A percentile compares a stretch with the other conserved stretches of the same genome.
phyloP scores from a whole-genome alignment of 1,284 basidiomycete species.

The Papiliotrema nemorosa region DNA sequence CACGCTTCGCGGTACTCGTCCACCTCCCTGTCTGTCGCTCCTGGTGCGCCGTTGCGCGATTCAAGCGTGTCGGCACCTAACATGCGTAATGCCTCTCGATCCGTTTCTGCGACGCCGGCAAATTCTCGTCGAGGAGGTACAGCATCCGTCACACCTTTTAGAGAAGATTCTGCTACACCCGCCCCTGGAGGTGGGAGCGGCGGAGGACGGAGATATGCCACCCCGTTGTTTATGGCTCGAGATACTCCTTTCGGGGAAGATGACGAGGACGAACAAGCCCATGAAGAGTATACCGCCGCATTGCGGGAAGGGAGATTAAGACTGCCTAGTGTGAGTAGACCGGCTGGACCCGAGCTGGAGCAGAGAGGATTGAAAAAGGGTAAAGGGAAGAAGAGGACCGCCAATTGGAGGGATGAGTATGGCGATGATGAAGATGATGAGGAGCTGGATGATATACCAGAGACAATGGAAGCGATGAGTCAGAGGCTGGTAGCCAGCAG shows the following conservation, averaged over 20 bases:
- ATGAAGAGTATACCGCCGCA: slow-evolving; percentile 38
- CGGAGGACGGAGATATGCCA: slow-evolving; percentile 4
- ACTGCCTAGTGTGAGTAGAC: slow-evolving; percentile 32
- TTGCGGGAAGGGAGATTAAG: slow-evolving; percentile 35
- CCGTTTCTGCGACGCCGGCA: slow-evolving; percentile 23
- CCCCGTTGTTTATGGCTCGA: slow-evolving; percentile 41
- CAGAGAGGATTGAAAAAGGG: slow-evolving; percentile 14
- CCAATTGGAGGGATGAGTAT: slow-evolving; percentile 6
- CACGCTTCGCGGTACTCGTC: slow-evolving; percentile 28
- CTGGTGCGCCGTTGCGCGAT: slow-evolving; percentile 5
- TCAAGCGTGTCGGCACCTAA: slow-evolving; percentile 18
- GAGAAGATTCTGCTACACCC: slow-evolving; percentile 21
- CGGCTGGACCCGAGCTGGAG: slow-evolving; percentile 14
- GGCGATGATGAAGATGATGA: slow-evolving; percentile 37
- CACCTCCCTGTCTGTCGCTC: slow-evolving; percentile 26
- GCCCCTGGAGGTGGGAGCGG: slow-evolving; percentile 13
- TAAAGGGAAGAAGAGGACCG: slow-evolving; percentile 25
- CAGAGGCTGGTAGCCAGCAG: slow-evolving; percentile 37
- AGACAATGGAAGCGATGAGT: slow-evolving; percentile 38
- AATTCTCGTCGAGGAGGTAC: slow-evolving; percentile 27
- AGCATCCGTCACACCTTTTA: slow-evolving; percentile 15
- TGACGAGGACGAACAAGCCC: slow-evolving; percentile 47
- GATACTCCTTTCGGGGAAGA: slow-evolving; percentile 41
- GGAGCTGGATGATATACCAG: slow-evolving; percentile 44
- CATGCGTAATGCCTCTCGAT: slow-evolving; percentile 41